phyloP scores from a whole-genome alignment of 1,284 basidiomycete species.

The Ganoderma lingzhi region DNA sequence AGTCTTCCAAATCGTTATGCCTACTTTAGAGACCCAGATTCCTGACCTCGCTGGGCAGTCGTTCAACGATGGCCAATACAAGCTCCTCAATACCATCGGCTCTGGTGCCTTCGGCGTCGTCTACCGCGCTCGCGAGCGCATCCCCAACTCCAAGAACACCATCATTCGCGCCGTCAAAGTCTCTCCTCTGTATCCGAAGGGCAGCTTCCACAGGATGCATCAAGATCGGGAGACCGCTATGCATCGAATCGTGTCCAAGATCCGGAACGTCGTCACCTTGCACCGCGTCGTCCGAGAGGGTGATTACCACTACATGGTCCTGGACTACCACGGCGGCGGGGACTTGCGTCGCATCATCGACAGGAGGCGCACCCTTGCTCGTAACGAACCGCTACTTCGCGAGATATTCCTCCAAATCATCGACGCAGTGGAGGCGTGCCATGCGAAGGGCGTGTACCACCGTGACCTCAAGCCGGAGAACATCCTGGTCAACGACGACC shows the following conservation, averaged over 20 bases:
- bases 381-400: slow-evolving; percentile 57
- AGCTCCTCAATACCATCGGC: slow-evolving; percentile 63
- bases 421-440: slow-evolving; percentile 68
- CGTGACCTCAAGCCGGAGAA: slow-evolving; percentile 81
- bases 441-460: slow-evolving; percentile 66
- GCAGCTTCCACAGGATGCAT: slow-evolving; percentile 1
- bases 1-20: slow-evolving; percentile 16
- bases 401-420: slow-evolving; percentile 64
- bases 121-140: slow-evolving; percentile 52
- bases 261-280: slow-evolving; percentile 65
- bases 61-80: slow-evolving; percentile 45
- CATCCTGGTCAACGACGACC: slow-evolving; percentile 58
- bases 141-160: slow-evolving; percentile 25
- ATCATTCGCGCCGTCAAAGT: slow-evolving; percentile 38
- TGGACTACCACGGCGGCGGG: slow-evolving; percentile 68
- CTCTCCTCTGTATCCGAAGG: slow-evolving; percentile 16
- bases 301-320: slow-evolving; percentile 61
- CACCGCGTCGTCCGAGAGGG: slow-evolving; percentile 61
- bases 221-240: slow-evolving; percentile 38
- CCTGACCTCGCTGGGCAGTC: slow-evolving; percentile 32
- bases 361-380: slow-evolving; percentile 52
- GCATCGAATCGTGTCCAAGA: slow-evolving; percentile 61
- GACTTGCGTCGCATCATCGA: slow-evolving; percentile 70
- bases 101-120: slow-evolving; percentile 72
- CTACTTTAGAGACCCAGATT: slow-evolving; percentile 18